Percentiles rank a stretch among this genome's conserved stretches.
Conservation (phyloP, 2,329 filamentous ascomycete genomes). For the Fusarium anguioides region DNA sequence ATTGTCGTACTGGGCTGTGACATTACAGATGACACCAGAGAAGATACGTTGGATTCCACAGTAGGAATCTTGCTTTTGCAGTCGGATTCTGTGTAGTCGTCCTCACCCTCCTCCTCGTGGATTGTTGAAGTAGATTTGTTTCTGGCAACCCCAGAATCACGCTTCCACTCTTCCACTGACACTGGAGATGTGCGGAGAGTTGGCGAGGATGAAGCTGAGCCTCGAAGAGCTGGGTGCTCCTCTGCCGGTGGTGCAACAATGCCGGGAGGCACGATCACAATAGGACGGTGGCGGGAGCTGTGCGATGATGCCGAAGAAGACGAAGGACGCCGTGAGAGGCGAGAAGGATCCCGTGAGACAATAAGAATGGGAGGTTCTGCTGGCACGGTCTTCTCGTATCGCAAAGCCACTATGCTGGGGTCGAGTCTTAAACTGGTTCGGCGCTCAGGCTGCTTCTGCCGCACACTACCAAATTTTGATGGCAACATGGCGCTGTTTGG, state of each 20-base stretch:
- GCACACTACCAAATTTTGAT: conserved; percentile 56
- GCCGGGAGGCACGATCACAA: conserved; percentile 47
- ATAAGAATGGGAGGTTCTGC: conserved; percentile 68
- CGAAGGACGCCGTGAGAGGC: conserved; percentile 44
- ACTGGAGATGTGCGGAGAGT: conserved; percentile 41
- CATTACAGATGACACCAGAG: conserved; percentile 29
- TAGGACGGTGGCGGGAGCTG: conserved; percentile 42
- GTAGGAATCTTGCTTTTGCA: conserved; percentile 20
- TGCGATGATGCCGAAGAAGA: conserved; percentile 40
- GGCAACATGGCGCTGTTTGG: conserved; percentile 50
- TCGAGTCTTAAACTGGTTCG: conserved; percentile 59
- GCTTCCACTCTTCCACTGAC: conserved; percentile 58
- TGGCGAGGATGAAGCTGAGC: conserved; percentile 32
- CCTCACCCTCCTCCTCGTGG: conserved; percentile 56
- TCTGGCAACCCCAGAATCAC: conserved; percentile 66
- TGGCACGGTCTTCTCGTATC: conserved; percentile 70
- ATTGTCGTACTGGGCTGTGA: conserved; percentile 27
- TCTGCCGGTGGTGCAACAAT: conserved; percentile 59
- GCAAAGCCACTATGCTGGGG: conserved; percentile 63
- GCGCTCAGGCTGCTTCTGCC: conserved; percentile 54
- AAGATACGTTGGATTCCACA: conserved; percentile 29
- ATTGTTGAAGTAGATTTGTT: conserved; percentile 55
- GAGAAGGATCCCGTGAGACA: conserved; percentile 56
- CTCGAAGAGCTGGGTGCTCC: conserved; percentile 64
- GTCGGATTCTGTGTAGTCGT: conserved; percentile 47